Conservation (phyloP, 257 asterid species). For the Voacanga thouarsii region DNA sequence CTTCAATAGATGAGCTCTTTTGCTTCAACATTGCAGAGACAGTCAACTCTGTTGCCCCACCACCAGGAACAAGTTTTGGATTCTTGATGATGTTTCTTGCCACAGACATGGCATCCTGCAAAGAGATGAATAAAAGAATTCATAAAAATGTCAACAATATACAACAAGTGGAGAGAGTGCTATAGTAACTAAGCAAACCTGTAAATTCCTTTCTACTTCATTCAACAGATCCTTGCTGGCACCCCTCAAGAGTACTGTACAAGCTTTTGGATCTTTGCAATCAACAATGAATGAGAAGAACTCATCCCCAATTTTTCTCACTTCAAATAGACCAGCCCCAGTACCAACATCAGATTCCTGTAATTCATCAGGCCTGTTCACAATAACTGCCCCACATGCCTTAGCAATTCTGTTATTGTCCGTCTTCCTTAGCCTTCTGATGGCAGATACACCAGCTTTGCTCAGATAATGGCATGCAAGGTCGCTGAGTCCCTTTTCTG, state of each 20-base stretch:
- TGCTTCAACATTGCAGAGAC: slow-evolving; percentile 87
- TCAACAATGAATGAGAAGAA: slow-evolving; percentile 80
- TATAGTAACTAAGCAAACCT: slow-evolving; percentile 43
- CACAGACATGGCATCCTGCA: slow-evolving; percentile 97
- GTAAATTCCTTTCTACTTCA: slow-evolving; percentile 96
- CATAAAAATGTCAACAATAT: slow-evolving; percentile 1
- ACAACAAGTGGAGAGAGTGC: neutral
- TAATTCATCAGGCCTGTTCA: slow-evolving; percentile 89
- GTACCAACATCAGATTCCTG: slow-evolving; percentile 96
- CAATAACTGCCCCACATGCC: slow-evolving; percentile 97
- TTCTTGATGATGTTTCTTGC: slow-evolving; percentile 90
- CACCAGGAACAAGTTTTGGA: slow-evolving; percentile 97
- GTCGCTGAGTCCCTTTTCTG: slow-evolving; percentile 93
- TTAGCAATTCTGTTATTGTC: slow-evolving; percentile 95
- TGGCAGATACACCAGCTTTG: slow-evolving; percentile 96
- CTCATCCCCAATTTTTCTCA: slow-evolving; percentile 91
- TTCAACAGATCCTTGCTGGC: slow-evolving; percentile 95
- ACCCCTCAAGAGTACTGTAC: slow-evolving; percentile 89
- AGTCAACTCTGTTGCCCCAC: slow-evolving; percentile 96
- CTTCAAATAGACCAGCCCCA: slow-evolving; percentile 94
- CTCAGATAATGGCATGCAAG: slow-evolving; percentile 86
- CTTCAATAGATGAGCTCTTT: slow-evolving; percentile 87
- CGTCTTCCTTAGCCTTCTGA: slow-evolving; percentile 83
- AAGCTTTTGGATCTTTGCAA: slow-evolving; percentile 93
- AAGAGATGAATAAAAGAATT: slow-evolving; percentile 5